Percentiles rank a stretch among this genome's conserved stretches.
phyloP scores from a whole-genome alignment of 371 early-diverging fungal genomes.

The Rhizomucor miehei region DNA sequence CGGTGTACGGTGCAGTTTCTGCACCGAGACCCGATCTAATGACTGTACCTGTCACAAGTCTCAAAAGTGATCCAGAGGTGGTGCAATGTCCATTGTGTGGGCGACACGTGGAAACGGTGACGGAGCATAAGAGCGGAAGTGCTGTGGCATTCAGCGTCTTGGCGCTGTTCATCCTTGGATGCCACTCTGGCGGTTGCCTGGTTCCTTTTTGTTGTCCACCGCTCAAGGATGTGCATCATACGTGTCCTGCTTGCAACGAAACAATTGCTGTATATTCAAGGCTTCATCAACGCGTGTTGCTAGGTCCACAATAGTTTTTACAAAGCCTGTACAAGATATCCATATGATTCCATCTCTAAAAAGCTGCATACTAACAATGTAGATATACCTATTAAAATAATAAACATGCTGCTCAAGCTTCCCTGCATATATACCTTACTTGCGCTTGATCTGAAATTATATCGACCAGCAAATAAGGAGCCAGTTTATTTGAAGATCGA shows the following conservation, averaged over 20 bases:
- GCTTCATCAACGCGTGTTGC: not conserved
- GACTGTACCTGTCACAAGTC: not conserved
- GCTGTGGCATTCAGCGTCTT: conserved; percentile 6
- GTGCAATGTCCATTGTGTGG: conserved; percentile 13
- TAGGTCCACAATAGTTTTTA: no score
- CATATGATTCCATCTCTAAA: no score
- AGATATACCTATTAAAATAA: no score
- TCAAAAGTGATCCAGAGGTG: conserved; percentile 3
- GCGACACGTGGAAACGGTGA: conserved; percentile 15
- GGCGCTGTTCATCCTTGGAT: conserved; percentile 8
- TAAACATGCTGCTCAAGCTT: no score
- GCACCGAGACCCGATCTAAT: not conserved
- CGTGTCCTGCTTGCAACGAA: conserved; percentile 12
- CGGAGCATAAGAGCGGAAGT: conserved; percentile 10
- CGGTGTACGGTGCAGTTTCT: not conserved
- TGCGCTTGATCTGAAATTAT: no score
- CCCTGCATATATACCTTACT: no score
- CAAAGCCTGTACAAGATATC: no score
- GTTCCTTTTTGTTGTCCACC: conserved; percentile 13
- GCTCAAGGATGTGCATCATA: conserved; percentile 14
- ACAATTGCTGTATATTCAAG: conserved; percentile 13
- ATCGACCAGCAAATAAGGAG: no score
- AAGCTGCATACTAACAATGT: no score
- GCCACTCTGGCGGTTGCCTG: conserved; percentile 15
- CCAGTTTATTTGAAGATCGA: no score